Evolutionary conservation across 805 yeast genomes (phyloP).

Genomic region (Torulaspora gathmanii): DNA sequence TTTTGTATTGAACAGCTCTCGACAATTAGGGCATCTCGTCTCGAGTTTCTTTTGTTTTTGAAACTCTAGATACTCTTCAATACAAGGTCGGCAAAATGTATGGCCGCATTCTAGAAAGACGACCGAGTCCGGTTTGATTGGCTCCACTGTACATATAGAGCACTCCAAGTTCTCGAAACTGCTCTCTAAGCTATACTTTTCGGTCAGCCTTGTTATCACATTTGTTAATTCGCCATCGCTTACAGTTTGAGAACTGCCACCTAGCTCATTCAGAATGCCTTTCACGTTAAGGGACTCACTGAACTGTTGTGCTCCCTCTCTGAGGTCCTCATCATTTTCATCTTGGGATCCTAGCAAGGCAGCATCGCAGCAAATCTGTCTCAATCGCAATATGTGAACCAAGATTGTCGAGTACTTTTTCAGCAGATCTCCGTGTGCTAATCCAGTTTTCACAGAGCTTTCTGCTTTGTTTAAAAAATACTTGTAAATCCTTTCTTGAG

Average conservation of each 20-base stretch:
- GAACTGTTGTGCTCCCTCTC: conserved; percentile 13
- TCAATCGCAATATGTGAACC: conserved; percentile 72
- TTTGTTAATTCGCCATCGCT: background rate
- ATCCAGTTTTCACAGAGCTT: conserved; percentile 52
- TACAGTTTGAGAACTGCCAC: background rate
- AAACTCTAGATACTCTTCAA: conserved; percentile 68
- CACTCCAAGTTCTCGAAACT: conserved; percentile 57
- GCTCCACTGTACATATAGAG: conserved; percentile 73
- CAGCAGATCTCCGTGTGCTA: conserved; percentile 61
- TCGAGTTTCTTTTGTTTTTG: conserved; percentile 46
- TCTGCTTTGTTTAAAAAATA: conserved; percentile 67
- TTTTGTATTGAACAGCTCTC: conserved; percentile 50
- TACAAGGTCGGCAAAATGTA: conserved; percentile 66
- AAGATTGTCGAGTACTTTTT: conserved; percentile 72
- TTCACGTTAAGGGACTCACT: conserved; percentile 8
- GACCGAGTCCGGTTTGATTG: conserved; percentile 50
- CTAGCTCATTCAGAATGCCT: background rate
- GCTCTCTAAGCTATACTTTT: conserved; percentile 30
- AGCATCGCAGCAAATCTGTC: conserved; percentile 87
- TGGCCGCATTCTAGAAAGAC: conserved; percentile 78
- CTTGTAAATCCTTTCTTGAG: conserved; percentile 62
- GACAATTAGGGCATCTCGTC: conserved; percentile 73
- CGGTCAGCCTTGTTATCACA: conserved; percentile 3
- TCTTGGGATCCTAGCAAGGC: conserved; percentile 50
- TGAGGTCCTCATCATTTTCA: conserved; percentile 50